Evolutionary conservation across 192 early-diverging fungal genomes (phyloP).

Genomic region (Linnemannia exigua): DNA sequence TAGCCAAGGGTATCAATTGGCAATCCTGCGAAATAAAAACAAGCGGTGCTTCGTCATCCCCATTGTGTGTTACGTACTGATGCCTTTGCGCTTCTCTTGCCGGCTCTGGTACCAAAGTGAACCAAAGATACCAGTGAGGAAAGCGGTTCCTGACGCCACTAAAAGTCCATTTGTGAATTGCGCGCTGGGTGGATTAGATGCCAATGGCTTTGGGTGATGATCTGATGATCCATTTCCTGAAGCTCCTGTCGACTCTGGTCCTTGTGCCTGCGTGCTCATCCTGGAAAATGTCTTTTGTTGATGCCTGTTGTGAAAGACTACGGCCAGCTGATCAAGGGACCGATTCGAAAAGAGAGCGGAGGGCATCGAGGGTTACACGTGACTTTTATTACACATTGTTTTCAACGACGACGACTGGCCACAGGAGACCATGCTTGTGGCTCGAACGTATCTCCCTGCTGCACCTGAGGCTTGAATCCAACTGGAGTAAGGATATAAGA

Average conservation of each 20-base stretch:
- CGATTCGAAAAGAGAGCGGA: neutral
- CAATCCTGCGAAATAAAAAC: neutral
- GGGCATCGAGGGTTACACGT: neutral
- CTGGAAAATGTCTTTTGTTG: neutral
- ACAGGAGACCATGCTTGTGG: slow-evolving; percentile 53
- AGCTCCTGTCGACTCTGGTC: neutral
- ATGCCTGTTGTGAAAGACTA: neutral
- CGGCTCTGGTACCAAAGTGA: slow-evolving; percentile 51
- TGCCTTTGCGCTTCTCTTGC: slow-evolving; percentile 39
- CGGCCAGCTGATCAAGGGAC: neutral
- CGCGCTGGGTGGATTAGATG: slow-evolving; percentile 31
- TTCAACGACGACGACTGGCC: slow-evolving; percentile 33
- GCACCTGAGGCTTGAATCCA: slow-evolving; percentile 55
- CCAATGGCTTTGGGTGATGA: slow-evolving; percentile 4
- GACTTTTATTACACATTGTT: neutral
- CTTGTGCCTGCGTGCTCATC: neutral
- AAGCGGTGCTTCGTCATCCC: neutral
- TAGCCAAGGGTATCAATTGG: neutral
- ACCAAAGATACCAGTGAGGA: slow-evolving; percentile 51
- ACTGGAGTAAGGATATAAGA: neutral
- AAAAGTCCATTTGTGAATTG: slow-evolving; percentile 55
- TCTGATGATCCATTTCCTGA: neutral
- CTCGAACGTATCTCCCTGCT: slow-evolving; percentile 47
- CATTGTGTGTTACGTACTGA: slow-evolving; percentile 22
- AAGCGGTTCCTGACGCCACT: slow-evolving; percentile 46